phyloP scores from a whole-genome alignment of 2,329 filamentous ascomycete species.

The Claviceps citrina region DNA sequence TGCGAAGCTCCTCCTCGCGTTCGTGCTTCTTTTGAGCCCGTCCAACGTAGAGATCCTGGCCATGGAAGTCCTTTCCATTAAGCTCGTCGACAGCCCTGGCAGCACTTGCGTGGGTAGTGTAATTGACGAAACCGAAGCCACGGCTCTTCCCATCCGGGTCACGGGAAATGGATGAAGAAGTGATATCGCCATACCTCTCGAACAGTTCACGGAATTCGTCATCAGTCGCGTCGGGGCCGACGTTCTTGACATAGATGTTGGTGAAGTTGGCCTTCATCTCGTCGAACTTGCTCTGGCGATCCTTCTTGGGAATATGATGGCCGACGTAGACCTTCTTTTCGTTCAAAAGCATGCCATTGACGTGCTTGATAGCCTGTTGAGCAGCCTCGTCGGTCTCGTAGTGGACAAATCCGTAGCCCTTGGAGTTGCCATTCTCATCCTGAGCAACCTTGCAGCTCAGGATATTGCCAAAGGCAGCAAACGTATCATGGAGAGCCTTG shows the following conservation, averaged over 20 bases:
- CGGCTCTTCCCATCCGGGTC: conserved; percentile 84
- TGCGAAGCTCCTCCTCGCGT: conserved; percentile 96
- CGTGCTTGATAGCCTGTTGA: conserved; percentile 94
- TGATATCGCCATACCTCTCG: conserved; percentile 83
- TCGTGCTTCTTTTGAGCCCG: conserved; percentile 99
- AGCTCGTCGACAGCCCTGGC: conserved; percentile 77
- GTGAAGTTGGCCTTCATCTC: conserved; percentile 99
- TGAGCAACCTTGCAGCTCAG: conserved; percentile 98
- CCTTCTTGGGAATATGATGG: conserved; percentile 99
- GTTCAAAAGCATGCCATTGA: conserved; percentile 98
- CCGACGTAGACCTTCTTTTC: conserved; percentile 99
- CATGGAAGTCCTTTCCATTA: conserved; percentile 81
- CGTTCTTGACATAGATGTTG: conserved; percentile 99
- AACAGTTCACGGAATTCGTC: conserved; percentile 92
- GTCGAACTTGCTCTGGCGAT: conserved; percentile 99
- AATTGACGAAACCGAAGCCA: conserved; percentile 95
- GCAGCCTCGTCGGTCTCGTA: conserved; percentile 99
- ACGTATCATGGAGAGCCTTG: conserved; percentile 99
- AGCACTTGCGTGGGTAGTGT: conserved; percentile 77
- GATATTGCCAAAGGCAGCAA: conserved; percentile 97
- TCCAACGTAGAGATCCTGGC: conserved; percentile 92
- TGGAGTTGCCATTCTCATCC: conserved; percentile 91
- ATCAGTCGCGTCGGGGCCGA: conserved; percentile 67
- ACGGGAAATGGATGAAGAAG: conserved; percentile 84
- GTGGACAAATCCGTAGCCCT: conserved; percentile 98